Percentiles rank a stretch among this genome's conserved stretches.
Evolutionary conservation across 2,329 filamentous ascomycete genomes (phyloP).

Genomic region (Claviceps paspali): DNA sequence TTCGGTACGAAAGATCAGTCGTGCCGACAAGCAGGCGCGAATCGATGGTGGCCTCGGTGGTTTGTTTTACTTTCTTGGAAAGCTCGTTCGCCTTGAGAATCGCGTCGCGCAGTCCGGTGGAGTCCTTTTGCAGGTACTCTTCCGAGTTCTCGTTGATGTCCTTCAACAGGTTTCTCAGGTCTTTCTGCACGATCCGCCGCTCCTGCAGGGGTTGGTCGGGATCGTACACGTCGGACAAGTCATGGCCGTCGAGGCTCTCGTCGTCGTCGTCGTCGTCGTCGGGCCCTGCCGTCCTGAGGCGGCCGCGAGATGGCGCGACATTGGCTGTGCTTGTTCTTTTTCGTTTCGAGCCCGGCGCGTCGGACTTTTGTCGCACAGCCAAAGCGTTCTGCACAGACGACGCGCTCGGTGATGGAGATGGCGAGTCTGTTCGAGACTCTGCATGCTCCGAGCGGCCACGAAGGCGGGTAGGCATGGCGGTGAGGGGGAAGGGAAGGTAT

Average conservation of each 20-base stretch:
- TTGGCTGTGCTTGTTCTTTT: slow-evolving; percentile 15
- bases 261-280: slow-evolving; percentile 8
- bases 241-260: slow-evolving; percentile 6
- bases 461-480: slow-evolving; percentile 13
- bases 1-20: slow-evolving; percentile 66
- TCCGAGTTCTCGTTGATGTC: slow-evolving; percentile 51
- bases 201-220: slow-evolving; percentile 68
- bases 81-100: slow-evolving; percentile 51
- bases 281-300: slow-evolving; percentile 8
- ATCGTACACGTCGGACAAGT: slow-evolving; percentile 45
- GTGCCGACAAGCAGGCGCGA: slow-evolving; percentile 71
- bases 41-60: slow-evolving; percentile 79
- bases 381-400: slow-evolving; percentile 11
- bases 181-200: slow-evolving; percentile 54
- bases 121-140: slow-evolving; percentile 53
- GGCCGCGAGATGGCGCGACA: slow-evolving; percentile 11
- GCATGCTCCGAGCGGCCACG: slow-evolving; percentile 8
- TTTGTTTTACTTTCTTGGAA: slow-evolving; percentile 63
- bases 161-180: slow-evolving; percentile 52
- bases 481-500: no score
- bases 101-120: slow-evolving; percentile 47
- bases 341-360: slow-evolving; percentile 15
- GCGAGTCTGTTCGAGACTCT: slow-evolving; percentile 8
- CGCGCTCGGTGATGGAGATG: slow-evolving; percentile 9
- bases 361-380: slow-evolving; percentile 13